These are phyloP conservation scores for Aspergillus cejpii DNA, from an alignment of 2,329 filamentous ascomycete genomes.

Conservation along the genomic window DNA sequence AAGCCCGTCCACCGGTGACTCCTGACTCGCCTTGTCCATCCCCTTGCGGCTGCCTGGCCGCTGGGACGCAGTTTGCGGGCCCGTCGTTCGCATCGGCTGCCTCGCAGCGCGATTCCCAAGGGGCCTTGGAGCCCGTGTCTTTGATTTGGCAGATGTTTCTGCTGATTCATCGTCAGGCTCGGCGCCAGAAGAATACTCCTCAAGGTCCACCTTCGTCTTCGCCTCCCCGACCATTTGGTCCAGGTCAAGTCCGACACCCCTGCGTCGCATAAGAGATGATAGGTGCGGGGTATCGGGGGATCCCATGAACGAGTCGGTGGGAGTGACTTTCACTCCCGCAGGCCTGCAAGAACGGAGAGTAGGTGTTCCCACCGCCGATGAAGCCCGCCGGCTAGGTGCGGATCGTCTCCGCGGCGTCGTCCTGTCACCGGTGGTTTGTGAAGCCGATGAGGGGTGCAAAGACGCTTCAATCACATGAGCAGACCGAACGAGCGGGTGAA, in stretches of 20 bases:
- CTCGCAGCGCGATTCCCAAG: conserved; percentile 28
- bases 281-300: conserved; percentile 60
- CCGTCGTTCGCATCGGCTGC: conserved; percentile 53
- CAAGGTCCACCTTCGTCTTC: conserved; percentile 37
- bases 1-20: conserved; percentile 34
- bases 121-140: conserved; percentile 15
- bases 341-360: conserved; percentile 11
- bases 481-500: conserved; percentile 56
- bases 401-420: conserved; percentile 19
- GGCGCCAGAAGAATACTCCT: conserved; percentile 36
- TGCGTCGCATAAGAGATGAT: conserved; percentile 57
- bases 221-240: conserved; percentile 53
- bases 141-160: conserved; percentile 16
- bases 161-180: conserved; percentile 32
- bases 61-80: conserved; percentile 46
- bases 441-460: conserved; percentile 13
- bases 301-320: conserved; percentile 43
- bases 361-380: conserved; percentile 24
- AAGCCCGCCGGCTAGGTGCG: conserved; percentile 7
- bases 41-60: conserved; percentile 56
- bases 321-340: conserved; percentile 11
- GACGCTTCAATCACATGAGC: conserved; percentile 39
- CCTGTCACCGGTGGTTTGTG: conserved; percentile 8
- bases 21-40: conserved; percentile 34
- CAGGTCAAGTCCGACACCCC: conserved; percentile 57